Percentiles rank a stretch among this genome's conserved stretches.
Conservation (phyloP, 1,139 yeast genomes). For the Hemisphaericaspora lyxosophila region DNA sequence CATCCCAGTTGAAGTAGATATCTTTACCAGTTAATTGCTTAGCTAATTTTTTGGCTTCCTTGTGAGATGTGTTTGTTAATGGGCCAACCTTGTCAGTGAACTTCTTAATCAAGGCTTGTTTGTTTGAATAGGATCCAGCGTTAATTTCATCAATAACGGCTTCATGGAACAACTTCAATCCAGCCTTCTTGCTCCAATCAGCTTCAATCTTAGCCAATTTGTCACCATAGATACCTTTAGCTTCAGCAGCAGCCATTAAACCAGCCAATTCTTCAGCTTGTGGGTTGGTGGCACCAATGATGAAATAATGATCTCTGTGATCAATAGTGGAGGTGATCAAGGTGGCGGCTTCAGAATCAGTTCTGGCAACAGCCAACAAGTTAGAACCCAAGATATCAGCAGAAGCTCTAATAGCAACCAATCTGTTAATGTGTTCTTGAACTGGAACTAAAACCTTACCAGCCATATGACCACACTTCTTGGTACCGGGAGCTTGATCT, state of each 20-base stretch:
- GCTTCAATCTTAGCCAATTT: constrained; percentile 72
- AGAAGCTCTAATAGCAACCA: constrained; percentile 91
- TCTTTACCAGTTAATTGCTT: constrained; percentile 78
- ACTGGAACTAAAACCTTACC: constrained; percentile 98
- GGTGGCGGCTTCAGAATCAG: constrained; percentile 97
- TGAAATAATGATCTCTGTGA: constrained; percentile 89
- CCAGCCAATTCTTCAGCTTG: constrained; percentile 71
- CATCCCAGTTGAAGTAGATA: constrained; percentile 92
- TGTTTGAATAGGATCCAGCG: constrained; percentile 58
- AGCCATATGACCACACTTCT: constrained; percentile 98
- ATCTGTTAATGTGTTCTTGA: constrained; percentile 92
- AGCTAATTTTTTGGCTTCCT: constrained; percentile 80
- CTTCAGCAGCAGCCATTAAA: constrained; percentile 81
- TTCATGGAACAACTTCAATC: constrained; percentile 84
- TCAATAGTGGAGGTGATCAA: constrained; percentile 91
- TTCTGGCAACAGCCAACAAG: constrained; percentile 86
- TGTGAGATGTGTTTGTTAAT: constrained; percentile 69
- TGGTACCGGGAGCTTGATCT: constrained; percentile 98
- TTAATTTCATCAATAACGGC: constrained; percentile 87
- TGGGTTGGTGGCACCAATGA: constrained; percentile 89
- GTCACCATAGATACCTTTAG: constrained; percentile 68
- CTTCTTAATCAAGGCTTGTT: constrained; percentile 61
- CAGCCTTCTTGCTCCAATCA: constrained; percentile 83
- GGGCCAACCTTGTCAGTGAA: constrained; percentile 75
- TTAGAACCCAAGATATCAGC: constrained; percentile 93